Base-by-base conservation (phyloP, 164 flowering plant species). In the Annona squamosa region DNA sequence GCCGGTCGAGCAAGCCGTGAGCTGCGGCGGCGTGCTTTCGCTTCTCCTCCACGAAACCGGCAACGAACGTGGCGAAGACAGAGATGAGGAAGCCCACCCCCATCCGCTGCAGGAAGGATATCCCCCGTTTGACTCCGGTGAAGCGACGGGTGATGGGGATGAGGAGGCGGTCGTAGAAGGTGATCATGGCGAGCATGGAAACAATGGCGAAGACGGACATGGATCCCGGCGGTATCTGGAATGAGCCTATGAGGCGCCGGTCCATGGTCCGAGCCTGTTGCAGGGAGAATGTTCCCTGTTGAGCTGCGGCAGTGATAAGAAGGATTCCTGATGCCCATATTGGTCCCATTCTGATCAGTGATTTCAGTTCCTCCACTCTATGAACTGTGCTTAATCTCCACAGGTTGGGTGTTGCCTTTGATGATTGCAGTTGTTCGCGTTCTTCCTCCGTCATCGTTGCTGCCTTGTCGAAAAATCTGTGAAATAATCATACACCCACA, bases 321-420 rank as follows among this genome's bases (percentile, higher is more conserved):
- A 89, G 81, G 70, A 92, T 92, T 0, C 90, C 91, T 1, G 97
- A 57, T 0, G 94, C 91, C 96, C 96, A 89, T n/a, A 92, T 88
- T 1, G 97, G 97, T 1, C 86, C 90, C 96, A 92, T 89, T 72
- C 97, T 57, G 71, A 91, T 85, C 1, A 91, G 46, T 0, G 90
- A 84, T 71, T 92, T 92, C 1, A 92, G 87, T 57, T 92, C 97
- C 70, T 91, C 97, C 3, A 92, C 90, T 17, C 97, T 78, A 78
- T 90, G 96, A 65, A 91, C 91, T 0, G 94, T 91, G 82, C 74
- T 80, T 5, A 92, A 82, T 59, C 84, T 76, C 97, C 97, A 92
- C 16, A 79, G 82, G 48, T 91, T 88, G 4, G 91, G 91, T 2
- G 66, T 3, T 10, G 72, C 46, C 1, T 80, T 67, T 1, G 77